Percentiles rank a stretch among this genome's conserved stretches.
phyloP scores from a whole-genome alignment of 1,284 basidiomycete genomes.

The Leccinum pallidistipes region DNA sequence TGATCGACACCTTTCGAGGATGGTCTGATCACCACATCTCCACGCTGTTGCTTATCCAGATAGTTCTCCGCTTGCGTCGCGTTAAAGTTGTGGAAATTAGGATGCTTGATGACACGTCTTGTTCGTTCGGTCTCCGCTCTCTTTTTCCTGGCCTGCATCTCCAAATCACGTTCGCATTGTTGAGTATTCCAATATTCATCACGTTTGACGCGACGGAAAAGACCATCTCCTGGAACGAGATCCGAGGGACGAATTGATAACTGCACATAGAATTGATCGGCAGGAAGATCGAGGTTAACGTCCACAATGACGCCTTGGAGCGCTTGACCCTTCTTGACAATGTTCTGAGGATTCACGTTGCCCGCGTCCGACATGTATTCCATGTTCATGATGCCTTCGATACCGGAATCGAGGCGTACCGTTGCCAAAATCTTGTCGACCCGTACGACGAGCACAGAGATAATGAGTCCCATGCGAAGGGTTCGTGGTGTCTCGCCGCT shows the following conservation, averaged over 20 bases:
- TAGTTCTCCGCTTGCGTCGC: conserved; percentile 88
- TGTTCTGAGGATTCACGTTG: conserved; percentile 43
- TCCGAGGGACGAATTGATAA: conserved; percentile 78
- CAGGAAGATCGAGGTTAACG: conserved; percentile 62
- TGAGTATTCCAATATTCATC: conserved; percentile 72
- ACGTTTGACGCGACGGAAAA: conserved; percentile 60
- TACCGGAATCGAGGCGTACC: conserved; percentile 87
- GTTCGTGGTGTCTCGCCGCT: conserved; percentile 90
- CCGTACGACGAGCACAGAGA: conserved; percentile 78
- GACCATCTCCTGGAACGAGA: conserved; percentile 63
- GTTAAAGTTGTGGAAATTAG: conserved; percentile 98
- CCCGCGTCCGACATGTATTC: conserved; percentile 62
- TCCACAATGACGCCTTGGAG: conserved; percentile 82
- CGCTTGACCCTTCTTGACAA: conserved; percentile 75
- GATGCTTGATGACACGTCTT: conserved; percentile 94
- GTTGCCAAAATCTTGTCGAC: conserved; percentile 48
- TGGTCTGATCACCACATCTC: conserved; percentile 94
- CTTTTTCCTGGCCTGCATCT: conserved; percentile 82
- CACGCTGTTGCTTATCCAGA: conserved; percentile 88
- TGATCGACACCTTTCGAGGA: conserved; percentile 94
- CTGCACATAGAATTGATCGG: conserved; percentile 71
- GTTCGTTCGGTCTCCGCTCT: conserved; percentile 74
- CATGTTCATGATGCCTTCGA: conserved; percentile 81
- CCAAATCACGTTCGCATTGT: conserved; percentile 69
- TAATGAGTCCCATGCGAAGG: conserved; percentile 77